Evolutionary conservation across 2,329 filamentous ascomycete species (phyloP), one percentile per base, ranked within the genome.

Genomic region (Chaetomium strumarium): DNA sequence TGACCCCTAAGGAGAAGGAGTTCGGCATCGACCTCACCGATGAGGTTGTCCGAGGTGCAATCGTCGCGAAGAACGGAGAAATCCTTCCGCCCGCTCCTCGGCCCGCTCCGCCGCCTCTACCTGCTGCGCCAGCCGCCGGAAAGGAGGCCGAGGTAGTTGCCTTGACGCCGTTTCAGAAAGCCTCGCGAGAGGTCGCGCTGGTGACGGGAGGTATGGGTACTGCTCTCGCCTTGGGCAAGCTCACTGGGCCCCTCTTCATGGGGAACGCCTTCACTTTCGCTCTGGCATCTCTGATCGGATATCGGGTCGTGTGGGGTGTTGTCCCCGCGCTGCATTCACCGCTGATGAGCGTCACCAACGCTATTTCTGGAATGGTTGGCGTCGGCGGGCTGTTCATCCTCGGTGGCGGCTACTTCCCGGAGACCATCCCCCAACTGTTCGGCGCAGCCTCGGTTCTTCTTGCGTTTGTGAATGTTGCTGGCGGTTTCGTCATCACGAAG

Each of bases 281-380:
- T 14, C 74, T 96, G 42, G 88, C 90, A 44, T 88, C 88, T 62
- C 73, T 96, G 29, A 90, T 95, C 58, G 90, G 90, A 8, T 95
- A 96, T 64, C 81, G 90, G 45, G 88, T 88, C 6, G 88, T 95
- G 20, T 95, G 90, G 90, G 89, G 89, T 49, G 90, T 95, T 12
- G 74, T 76, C 0, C 90, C 90, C 8, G 88, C 90, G 34, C 75
- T 96, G 5, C 90, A 95, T 67, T 92, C 88, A 2, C 90, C 90
- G 1, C 73, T 96, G 5, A 95, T 96, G 90, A 91, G 86, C 60
- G 90, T 95, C 34, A 95, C 90, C 8, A 95, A 96, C 66, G 90
- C 90, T 29, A 95, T 95, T 61, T 93, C 88, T 31, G 89, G 81
- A 49, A 89, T 96, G 86, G 90, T 95, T 30, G 90, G 90, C 53